Base-by-base conservation (phyloP, 495 filamentous ascomycete genomes). In the Aspergillus homomorphus region DNA sequence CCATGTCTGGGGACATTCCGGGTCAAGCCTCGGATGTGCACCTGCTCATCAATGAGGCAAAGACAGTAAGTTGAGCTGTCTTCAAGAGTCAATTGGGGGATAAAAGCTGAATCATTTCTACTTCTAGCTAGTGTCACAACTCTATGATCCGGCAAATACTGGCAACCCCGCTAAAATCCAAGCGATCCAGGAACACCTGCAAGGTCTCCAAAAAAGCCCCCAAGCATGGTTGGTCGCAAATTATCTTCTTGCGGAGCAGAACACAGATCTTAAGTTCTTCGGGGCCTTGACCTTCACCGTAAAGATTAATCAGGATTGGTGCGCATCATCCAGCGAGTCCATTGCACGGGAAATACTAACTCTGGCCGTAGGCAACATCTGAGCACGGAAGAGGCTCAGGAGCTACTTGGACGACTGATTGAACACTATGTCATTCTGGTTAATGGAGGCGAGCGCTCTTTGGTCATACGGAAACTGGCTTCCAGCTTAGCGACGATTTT, bases 271-370 rank as follows among this genome's bases (percentile, higher is more conserved):
- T 64, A 85, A 88, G 43, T 98, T 97, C 76, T 96, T 92, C 69
- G 94, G 89, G n/a, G 94, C 93, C 28, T 79, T 96, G 59, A 97
- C 92, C 0, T 90, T 96, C 64, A 94, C 87, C 16, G 87, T 97
- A 49, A 97, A 97, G 74, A 78, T 97, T 51, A 96, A 97, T 62
- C 81, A 83, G 33, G 89, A 93, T 67, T 89, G 83, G 89, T 89
- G 74, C 51, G 73, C 63, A 10, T 28, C 22, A 33, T 43, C 53
- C 19, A 2, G 20, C 42, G 8, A 42, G 16, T 38, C 2, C 33
- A 38, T 43, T 19, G 12, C 2, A 7, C 56, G 50, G 18, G 7
- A 16, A 52, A 41, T 15, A 51, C 65, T 73, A 21, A 77, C 53
- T 1, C 18, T 19, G 21, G 14, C 46, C 44, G 10, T 54, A 89